These are phyloP conservation scores for Pezicula neosporulosa DNA, from an alignment of 2,329 filamentous ascomycete genomes.

Conservation along the genomic window DNA sequence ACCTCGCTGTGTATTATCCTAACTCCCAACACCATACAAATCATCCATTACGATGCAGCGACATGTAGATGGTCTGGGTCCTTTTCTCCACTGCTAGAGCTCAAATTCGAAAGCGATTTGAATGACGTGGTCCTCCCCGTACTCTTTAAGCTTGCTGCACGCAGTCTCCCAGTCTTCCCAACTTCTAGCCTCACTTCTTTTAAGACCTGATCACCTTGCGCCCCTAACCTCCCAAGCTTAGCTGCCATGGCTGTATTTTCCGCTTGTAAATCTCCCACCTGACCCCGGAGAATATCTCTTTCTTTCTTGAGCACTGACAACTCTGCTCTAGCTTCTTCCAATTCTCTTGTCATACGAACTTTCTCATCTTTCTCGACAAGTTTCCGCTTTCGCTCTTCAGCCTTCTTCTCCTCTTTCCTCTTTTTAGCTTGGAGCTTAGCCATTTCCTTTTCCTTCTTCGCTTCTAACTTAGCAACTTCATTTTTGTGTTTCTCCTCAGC, in stretches of 20 bases:
- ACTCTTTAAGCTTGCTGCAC: conserved; percentile 20
- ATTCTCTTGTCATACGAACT: conserved; percentile 43
- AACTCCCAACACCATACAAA: not conserved
- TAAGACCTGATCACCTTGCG: conserved; percentile 23
- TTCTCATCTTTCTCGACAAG: conserved; percentile 50
- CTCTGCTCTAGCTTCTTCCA: conserved; percentile 50
- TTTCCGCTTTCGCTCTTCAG: conserved; percentile 48
- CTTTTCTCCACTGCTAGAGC: conserved; percentile 9
- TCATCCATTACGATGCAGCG: not conserved
- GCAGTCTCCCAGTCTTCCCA: conserved; percentile 12
- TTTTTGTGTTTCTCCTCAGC: conserved; percentile 60
- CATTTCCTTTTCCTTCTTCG: conserved; percentile 62
- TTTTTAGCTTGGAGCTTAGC: conserved; percentile 62
- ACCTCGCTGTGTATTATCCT: too few species aligned
- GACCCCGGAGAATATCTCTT: conserved; percentile 49
- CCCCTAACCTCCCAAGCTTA: conserved; percentile 43
- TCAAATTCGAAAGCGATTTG: conserved; percentile 1
- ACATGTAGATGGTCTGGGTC: not conserved
- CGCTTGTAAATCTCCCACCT: conserved; percentile 54
- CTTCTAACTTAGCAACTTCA: conserved; percentile 62
- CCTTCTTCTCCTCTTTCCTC: conserved; percentile 58
- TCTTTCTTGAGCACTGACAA: conserved; percentile 53
- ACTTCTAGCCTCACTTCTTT: conserved; percentile 20
- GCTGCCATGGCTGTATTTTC: conserved; percentile 58
- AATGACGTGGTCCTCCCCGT: conserved; percentile 8